Conservation (phyloP, 805 yeast species). For the Candida hispaniensis region DNA sequence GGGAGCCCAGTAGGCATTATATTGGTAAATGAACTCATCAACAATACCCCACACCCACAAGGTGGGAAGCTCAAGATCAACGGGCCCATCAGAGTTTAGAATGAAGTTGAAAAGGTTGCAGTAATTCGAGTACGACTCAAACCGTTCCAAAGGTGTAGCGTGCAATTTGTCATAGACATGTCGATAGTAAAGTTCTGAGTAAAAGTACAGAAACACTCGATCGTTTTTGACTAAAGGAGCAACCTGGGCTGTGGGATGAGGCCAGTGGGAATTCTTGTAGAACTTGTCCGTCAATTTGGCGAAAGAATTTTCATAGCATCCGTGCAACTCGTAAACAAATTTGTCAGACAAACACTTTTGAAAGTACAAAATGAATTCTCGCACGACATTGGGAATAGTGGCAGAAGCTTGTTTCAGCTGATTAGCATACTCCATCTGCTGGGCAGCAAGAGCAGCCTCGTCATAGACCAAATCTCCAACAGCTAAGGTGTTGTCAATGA, state of each 20-base stretch:
- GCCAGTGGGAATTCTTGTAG: constrained; percentile 37
- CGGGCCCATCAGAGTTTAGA: constrained; percentile 37
- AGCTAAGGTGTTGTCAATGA: constrained; percentile 15
- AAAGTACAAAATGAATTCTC: constrained; percentile 35
- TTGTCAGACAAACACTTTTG: constrained; percentile 35
- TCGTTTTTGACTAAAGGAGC: constrained; percentile 37
- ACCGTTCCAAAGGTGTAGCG: constrained; percentile 37
- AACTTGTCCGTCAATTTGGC: constrained; percentile 38
- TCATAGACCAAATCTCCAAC: constrained; percentile 21
- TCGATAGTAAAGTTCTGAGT: constrained; percentile 42
- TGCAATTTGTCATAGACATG: constrained; percentile 37
- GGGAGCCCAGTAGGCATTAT: constrained; percentile 36
- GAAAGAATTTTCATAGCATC: constrained; percentile 38
- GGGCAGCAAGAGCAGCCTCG: constrained; percentile 27
- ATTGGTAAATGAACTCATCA: constrained; percentile 44
- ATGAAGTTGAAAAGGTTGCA: constrained; percentile 39
- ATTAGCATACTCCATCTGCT: constrained; percentile 26
- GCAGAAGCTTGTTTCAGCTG: constrained; percentile 22
- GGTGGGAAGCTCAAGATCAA: constrained; percentile 37
- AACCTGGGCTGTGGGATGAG: constrained; percentile 36
- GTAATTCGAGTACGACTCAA: constrained; percentile 40
- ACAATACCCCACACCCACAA: constrained; percentile 44
- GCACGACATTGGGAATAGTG: constrained; percentile 36
- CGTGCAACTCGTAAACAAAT: constrained; percentile 35
- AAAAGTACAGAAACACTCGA: constrained; percentile 36